Evolutionary conservation across 192 early-diverging fungal species (phyloP).

Genomic region (Dissophora globulifera): DNA sequence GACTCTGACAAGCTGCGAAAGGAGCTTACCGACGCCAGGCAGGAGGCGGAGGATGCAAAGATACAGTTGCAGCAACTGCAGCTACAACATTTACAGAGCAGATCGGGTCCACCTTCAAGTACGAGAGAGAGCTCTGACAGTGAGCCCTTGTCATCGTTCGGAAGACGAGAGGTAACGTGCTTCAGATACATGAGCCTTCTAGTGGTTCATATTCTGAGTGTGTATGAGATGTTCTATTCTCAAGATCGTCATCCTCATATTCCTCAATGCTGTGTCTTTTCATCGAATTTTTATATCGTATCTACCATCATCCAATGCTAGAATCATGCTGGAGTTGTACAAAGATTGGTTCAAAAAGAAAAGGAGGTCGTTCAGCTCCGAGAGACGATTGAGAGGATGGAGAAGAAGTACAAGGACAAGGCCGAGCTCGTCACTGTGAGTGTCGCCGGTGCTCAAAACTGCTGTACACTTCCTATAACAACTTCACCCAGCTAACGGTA

Average conservation of each 20-base stretch:
- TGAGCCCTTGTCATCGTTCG: slow-evolving; percentile 23
- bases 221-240: too few species aligned
- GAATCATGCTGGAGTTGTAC: slow-evolving; percentile 53
- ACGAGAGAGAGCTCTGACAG: slow-evolving; percentile 24
- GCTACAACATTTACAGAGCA: too few species aligned
- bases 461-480: too few species aligned
- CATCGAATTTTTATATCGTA: too few species aligned
- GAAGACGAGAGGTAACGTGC: slow-evolving; percentile 41
- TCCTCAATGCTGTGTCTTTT: too few species aligned
- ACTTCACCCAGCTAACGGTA: too few species aligned
- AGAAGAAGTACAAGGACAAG: slow-evolving; percentile 55
- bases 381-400: slow-evolving; percentile 48
- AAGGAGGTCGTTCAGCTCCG: slow-evolving; percentile 48
- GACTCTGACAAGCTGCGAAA: slow-evolving; percentile 20
- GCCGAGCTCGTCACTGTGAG: slow-evolving; percentile 52
- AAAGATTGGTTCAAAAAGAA: slow-evolving; percentile 51
- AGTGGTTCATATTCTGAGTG: background rate
- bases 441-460: slow-evolving; percentile 7
- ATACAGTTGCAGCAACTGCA: slow-evolving; percentile 21
- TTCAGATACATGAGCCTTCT: background rate
- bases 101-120: slow-evolving; percentile 7
- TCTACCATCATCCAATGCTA: background rate
- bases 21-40: slow-evolving; percentile 11
- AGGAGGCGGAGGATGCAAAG: slow-evolving; percentile 35
- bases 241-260: too few species aligned